phyloP scores from a whole-genome alignment of 2,329 filamentous ascomycete genomes.

The Orbilia ellipsospora region DNA sequence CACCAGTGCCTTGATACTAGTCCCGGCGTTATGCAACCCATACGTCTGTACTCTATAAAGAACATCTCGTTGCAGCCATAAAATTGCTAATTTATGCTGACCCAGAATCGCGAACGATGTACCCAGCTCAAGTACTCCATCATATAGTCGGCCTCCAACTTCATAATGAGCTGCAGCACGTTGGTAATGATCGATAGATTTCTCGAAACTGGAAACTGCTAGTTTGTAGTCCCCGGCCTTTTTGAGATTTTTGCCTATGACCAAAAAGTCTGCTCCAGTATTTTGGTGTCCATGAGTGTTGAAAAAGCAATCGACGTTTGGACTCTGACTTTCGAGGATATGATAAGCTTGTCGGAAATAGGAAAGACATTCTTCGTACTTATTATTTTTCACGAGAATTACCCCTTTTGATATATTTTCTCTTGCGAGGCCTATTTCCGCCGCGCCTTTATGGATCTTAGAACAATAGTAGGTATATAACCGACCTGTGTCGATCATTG shows the following conservation, averaged over 20 bases:
- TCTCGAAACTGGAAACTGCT: conserved; percentile 5
- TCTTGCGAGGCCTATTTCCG: background rate
- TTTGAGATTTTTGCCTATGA: conserved; percentile 7
- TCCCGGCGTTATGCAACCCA: conserved; percentile 2
- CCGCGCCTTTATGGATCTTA: background rate
- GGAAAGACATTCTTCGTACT: background rate
- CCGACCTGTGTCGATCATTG: background rate
- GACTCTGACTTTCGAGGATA: conserved; percentile 1
- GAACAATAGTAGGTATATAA: background rate
- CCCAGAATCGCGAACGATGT: conserved; percentile 2
- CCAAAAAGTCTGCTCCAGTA: conserved; percentile 10
- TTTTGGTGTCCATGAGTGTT: conserved; percentile 6
- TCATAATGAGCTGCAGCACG: background rate
- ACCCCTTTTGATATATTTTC: background rate
- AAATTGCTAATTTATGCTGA: conserved; percentile 6
- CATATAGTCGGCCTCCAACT: conserved; percentile 2
- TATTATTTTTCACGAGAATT: background rate
- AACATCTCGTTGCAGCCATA: conserved; percentile 10
- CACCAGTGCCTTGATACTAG: conserved; percentile 8
- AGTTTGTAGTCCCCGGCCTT: background rate
- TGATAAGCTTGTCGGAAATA: background rate
- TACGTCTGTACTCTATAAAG: conserved; percentile 6
- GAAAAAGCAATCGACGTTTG: background rate
- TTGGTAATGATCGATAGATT: conserved; percentile 14
- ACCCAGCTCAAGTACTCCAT: conserved; percentile 16